phyloP scores from a whole-genome alignment of 345 rosid genomes.

The Populus nigra region DNA sequence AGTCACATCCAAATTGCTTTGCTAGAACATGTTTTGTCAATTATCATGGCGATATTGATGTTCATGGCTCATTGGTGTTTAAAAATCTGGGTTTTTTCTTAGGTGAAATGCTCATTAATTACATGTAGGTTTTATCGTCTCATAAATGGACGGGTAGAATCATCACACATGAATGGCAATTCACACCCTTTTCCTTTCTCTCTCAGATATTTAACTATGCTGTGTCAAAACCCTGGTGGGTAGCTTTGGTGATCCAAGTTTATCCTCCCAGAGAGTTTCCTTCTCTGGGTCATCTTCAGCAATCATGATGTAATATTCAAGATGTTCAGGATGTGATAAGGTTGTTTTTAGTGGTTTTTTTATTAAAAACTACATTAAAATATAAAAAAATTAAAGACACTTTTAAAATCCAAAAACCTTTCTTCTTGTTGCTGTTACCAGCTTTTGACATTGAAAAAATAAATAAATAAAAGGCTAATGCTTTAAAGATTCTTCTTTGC shows the following conservation, averaged over 20 bases:
- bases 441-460: conserved; percentile 5
- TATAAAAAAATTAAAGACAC: too few species aligned
- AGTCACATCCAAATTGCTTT: too few species aligned
- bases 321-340: too few species aligned
- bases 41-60: neutral
- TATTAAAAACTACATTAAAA: too few species aligned
- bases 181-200: neutral
- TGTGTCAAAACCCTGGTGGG: conserved; percentile 4
- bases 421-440: neutral
- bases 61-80: neutral
- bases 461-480: conserved; percentile 12
- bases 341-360: too few species aligned
- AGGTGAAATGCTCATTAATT: neutral
- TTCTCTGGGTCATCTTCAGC: conserved; percentile 1
- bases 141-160: neutral
- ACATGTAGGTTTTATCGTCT: neutral
- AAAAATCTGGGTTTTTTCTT: neutral
- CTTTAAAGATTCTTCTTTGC: conserved; percentile 12
- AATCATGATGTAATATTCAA: neutral
- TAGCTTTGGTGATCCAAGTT: conserved; percentile 8
- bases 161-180: neutral
- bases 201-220: too few species aligned
- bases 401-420: neutral
- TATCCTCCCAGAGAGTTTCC: conserved; percentile 10
- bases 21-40: neutral